These are phyloP conservation scores for Fusarium proliferatum DNA, from an alignment of 2,329 filamentous ascomycete genomes.

Conservation along the genomic window DNA sequence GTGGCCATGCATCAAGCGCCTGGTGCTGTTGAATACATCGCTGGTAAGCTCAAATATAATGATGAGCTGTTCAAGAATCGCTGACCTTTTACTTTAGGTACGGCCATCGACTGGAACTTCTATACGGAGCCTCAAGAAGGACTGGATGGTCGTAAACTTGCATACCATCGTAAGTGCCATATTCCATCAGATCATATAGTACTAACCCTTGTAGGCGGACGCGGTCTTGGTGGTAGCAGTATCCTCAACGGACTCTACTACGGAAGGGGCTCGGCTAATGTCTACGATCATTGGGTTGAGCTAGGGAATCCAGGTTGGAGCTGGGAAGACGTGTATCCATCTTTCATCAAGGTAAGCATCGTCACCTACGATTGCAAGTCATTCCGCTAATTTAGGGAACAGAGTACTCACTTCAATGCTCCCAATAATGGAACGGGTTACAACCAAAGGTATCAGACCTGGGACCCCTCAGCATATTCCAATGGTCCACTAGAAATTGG, in stretches of 20 bases:
- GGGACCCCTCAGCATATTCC: not conserved
- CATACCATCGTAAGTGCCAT: conserved; percentile 8
- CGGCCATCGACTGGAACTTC: conserved; percentile 8
- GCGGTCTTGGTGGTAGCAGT: conserved; percentile 10
- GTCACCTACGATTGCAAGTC: too few relatives aligned
- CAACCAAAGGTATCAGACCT: conserved; percentile 11
- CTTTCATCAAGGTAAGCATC: not conserved
- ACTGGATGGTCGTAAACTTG: conserved; percentile 5
- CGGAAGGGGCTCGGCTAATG: conserved; percentile 9
- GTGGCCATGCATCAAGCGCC: conserved; percentile 7
- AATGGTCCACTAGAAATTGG: conserved; percentile 2
- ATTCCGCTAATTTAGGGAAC: too few relatives aligned
- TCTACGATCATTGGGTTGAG: conserved; percentile 16
- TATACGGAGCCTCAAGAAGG: conserved; percentile 3
- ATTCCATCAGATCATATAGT: accelerated
- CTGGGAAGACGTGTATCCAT: conserved; percentile 10
- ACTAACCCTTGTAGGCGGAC: not conserved
- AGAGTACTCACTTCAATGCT: conserved; percentile 16
- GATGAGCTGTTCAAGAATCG: accelerated
- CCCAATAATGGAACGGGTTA: conserved; percentile 1
- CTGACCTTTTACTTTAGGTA: not conserved
- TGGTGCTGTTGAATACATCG: conserved; percentile 2
- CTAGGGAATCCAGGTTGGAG: conserved; percentile 16
- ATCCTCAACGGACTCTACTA: conserved; percentile 23
- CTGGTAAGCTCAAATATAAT: not conserved